A percentile compares a stretch with the other conserved stretches of the same genome.
Evolutionary conservation across 176 grass and related monocot species (phyloP).

Genomic region (Oryza coarctata): DNA sequence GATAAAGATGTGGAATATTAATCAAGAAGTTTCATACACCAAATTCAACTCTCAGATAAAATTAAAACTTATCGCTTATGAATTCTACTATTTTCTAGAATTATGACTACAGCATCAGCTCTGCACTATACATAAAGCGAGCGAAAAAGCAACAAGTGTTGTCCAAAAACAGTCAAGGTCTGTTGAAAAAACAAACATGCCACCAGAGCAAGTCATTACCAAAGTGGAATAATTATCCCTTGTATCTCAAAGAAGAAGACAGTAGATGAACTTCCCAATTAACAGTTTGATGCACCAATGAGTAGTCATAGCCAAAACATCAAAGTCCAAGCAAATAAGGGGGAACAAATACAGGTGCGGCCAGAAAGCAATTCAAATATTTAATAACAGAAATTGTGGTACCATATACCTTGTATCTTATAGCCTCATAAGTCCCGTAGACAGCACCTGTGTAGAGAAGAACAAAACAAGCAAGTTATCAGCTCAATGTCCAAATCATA

Average conservation of each 20-base stretch:
- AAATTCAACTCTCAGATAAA: background rate
- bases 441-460: slow-evolving; percentile 65
- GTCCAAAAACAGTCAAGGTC: background rate
- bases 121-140: background rate
- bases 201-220: background rate
- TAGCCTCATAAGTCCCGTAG: slow-evolving; percentile 91
- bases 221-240: background rate
- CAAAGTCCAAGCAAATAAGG: background rate
- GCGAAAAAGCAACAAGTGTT: background rate
- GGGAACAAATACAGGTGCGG: background rate
- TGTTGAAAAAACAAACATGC: background rate
- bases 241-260: background rate
- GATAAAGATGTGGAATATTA: background rate
- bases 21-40: background rate
- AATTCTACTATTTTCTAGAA: background rate
- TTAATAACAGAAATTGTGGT: background rate
- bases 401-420: slow-evolving; percentile 73
- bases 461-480: slow-evolving; percentile 5
- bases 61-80: background rate
- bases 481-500: background rate
- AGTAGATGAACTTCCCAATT: background rate
- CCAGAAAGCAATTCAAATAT: background rate
- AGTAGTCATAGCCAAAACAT: background rate
- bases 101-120: background rate
- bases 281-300: background rate